Evolutionary conservation across 768 basidiomycete genomes (phyloP).

Genomic region (Xerocomellus chrysenteron): DNA sequence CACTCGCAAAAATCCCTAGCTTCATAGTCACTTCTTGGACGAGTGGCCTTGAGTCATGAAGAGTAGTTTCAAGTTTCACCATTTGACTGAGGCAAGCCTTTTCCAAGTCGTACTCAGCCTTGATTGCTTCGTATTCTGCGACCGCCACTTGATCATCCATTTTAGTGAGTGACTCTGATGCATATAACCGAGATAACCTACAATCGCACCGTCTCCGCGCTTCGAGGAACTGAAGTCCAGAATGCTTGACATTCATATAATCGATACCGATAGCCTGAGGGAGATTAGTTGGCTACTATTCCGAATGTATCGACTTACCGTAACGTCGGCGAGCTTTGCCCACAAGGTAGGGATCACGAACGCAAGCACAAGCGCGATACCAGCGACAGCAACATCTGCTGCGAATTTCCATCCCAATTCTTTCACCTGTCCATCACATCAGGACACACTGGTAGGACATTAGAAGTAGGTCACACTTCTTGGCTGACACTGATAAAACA

Average conservation of each 20-base stretch:
- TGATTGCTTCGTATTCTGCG: constrained; percentile 3
- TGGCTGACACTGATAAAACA: constrained; percentile 10
- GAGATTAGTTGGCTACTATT: not conserved
- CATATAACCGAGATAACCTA: not conserved
- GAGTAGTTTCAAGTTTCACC: constrained; percentile 10
- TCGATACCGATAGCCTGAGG: constrained; percentile 8
- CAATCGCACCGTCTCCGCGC: not conserved
- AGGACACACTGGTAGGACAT: not conserved
- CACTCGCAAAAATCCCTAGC: constrained; percentile 18
- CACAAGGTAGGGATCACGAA: constrained; percentile 10
- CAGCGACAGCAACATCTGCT: constrained; percentile 11
- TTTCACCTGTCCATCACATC: constrained; percentile 13
- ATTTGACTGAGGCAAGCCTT: constrained; percentile 14
- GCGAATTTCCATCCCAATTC: constrained; percentile 18
- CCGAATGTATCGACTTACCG: not conserved
- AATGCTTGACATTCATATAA: not conserved
- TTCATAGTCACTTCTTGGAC: constrained; percentile 19
- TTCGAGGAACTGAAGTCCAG: constrained; percentile 9
- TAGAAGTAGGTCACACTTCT: constrained; percentile 8
- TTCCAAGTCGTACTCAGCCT: constrained; percentile 14
- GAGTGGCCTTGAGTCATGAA: constrained; percentile 12
- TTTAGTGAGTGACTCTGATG: not conserved
- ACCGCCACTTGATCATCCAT: constrained; percentile 7
- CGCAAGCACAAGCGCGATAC: constrained; percentile 17
- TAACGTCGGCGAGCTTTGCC: constrained; percentile 2